Evolutionary conservation across 2,329 filamentous ascomycete genomes (phyloP), one percentile per base, ranked within the genome.

Genomic region (Phialophora expanda): DNA sequence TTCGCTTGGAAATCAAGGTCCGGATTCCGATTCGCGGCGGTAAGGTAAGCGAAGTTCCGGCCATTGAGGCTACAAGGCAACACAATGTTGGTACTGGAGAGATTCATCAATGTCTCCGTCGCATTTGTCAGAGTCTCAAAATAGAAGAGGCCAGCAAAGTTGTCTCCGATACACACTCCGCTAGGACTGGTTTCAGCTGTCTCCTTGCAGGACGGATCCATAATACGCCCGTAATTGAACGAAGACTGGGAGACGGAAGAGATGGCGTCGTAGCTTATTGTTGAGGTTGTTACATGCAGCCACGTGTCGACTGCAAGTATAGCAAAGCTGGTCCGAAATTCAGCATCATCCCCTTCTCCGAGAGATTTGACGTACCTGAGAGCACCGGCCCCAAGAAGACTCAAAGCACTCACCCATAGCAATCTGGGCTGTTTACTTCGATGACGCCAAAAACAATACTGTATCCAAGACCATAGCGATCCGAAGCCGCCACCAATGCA

Each of bases 241-340:
- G 48, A 24, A 22, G 48, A 9, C 48, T 51, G 48, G 24, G 20
- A 22, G 48, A 51, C 48, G 9, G 48, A 9, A 22, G 20, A 24
- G 48, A 51, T 22, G 48, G 48, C 24, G 9, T 51, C 48, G 48
- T 51, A 28, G 8, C 3, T 51, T 4, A 51, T 28, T 17, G 48
- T 51, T 4, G 48, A 22, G 20, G 48, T 51, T 28, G 48, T 51
- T 12, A 51, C 48, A 51, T 51, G 48, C 7, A 51, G 48, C 48
- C 48, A 51, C 22, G 48, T 51, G 12, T 51, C 48, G 24, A 51
- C 48, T 26, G 48, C 48, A 28, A 51, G 48, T 51, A 51, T 51
- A 24, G 48, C 48, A 26, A 51, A 51, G 24, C 48, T 51, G 48
- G 48, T 17, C 24, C 11, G 4, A 22, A 5, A 26, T 24, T 51